A percentile compares a stretch with the other conserved stretches of the same genome.
These are phyloP conservation scores for Quambalaria eucalypti DNA, from an alignment of 1,284 basidiomycete genomes.

Conservation along the genomic window DNA sequence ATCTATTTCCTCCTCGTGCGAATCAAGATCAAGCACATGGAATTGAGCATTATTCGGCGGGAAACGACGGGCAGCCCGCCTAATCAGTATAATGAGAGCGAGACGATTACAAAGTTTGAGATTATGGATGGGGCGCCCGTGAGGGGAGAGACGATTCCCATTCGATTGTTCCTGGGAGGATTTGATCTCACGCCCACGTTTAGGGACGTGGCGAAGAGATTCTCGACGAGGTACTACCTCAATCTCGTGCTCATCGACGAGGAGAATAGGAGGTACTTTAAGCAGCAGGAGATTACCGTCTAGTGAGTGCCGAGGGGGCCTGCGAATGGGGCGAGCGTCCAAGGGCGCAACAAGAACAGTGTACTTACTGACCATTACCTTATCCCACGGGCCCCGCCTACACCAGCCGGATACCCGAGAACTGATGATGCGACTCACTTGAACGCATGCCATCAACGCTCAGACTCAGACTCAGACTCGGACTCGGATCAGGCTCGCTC, in stretches of 20 bases:
- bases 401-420: constrained; percentile 8
- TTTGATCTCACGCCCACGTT: constrained; percentile 98
- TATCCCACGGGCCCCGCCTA: background rate
- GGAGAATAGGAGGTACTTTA: constrained; percentile 91
- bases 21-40: constrained; percentile 99
- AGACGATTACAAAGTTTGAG: constrained; percentile 98
- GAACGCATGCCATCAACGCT: too few relatives aligned
- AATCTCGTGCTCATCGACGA: constrained; percentile 96
- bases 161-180: constrained; percentile 90
- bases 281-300: constrained; percentile 50
- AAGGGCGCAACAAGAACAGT: background rate
- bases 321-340: background rate
- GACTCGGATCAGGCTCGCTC: too few relatives aligned
- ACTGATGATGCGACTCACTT: too few relatives aligned
- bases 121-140: constrained; percentile 69
- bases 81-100: constrained; percentile 97
- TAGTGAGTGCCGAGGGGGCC: constrained; percentile 22
- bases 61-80: constrained; percentile 81
- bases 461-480: too few relatives aligned
- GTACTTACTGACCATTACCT: background rate
- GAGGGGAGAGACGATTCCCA: constrained; percentile 94
- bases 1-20: constrained; percentile 97
- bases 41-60: constrained; percentile 89
- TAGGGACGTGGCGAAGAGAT: constrained; percentile 98
- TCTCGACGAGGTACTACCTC: constrained; percentile 81